A percentile compares a stretch with the other conserved stretches of the same genome.
These are phyloP conservation scores for Acer saccharum DNA, from an alignment of 345 rosid species.

Conservation along the genomic window DNA sequence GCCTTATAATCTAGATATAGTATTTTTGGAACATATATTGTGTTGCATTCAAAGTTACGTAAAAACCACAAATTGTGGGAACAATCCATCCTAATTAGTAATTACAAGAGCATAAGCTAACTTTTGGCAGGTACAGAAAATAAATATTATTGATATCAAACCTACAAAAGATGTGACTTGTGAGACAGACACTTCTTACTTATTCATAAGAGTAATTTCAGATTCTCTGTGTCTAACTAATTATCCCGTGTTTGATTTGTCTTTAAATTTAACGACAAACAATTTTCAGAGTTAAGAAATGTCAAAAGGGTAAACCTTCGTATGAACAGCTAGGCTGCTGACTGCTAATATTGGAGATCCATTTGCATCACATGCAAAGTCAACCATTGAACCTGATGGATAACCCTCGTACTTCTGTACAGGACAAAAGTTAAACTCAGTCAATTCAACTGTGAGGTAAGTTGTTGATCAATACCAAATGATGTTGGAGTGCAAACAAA, in stretches of 20 bases:
- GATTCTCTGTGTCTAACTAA: not conserved
- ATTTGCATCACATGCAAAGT: constrained; percentile 83
- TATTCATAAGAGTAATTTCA: not conserved
- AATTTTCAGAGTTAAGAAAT: not conserved
- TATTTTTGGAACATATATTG: not conserved
- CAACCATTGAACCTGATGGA: constrained; percentile 94
- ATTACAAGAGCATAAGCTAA: not conserved
- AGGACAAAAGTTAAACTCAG: constrained; percentile 8
- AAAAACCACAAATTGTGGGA: not conserved
- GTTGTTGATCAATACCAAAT: not conserved
- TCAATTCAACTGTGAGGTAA: not conserved
- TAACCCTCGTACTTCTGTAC: constrained; percentile 77
- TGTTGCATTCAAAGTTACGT: not conserved
- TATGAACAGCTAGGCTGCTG: constrained; percentile 83
- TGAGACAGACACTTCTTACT: not conserved
- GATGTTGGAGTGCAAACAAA: not conserved
- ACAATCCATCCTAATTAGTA: constrained; percentile 1
- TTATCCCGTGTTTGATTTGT: not conserved
- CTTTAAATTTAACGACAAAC: not conserved
- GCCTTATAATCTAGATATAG: not conserved
- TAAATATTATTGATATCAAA: not conserved
- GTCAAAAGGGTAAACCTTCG: constrained; percentile 56
- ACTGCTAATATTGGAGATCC: constrained; percentile 84
- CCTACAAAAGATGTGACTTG: not conserved
- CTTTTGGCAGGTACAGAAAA: not conserved